Percentiles rank a stretch among this genome's conserved stretches.
Conservation (phyloP, 352 stramenopile species). For the Pythium dissimile region DNA sequence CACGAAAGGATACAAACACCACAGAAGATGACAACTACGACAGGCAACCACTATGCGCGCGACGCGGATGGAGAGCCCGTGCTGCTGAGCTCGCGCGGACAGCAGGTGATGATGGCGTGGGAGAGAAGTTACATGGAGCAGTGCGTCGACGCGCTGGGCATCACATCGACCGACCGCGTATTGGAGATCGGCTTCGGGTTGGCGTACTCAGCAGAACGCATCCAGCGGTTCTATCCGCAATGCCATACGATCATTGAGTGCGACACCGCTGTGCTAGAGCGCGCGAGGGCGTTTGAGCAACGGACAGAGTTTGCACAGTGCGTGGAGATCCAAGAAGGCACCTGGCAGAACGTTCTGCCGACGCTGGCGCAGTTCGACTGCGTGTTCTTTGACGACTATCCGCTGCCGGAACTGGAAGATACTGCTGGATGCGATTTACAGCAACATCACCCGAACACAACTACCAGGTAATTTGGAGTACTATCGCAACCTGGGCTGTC, state of each 20-base stretch:
- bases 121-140: constrained; percentile 77
- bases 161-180: constrained; percentile 44
- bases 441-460: neutral
- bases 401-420: constrained; percentile 51
- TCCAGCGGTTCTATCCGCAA: constrained; percentile 52
- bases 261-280: constrained; percentile 50
- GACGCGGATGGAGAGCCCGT: constrained; percentile 45
- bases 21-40: too few relatives aligned
- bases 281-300: constrained; percentile 43
- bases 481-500: too few relatives aligned
- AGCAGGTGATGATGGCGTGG: constrained; percentile 91
- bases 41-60: constrained; percentile 36
- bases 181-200: constrained; percentile 88
- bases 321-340: constrained; percentile 55
- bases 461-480: too few relatives aligned
- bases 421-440: neutral
- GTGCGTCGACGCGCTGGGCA: constrained; percentile 60
- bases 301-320: constrained; percentile 9
- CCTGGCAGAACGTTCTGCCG: constrained; percentile 63
- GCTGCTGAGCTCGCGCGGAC: constrained; percentile 61
- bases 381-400: constrained; percentile 84
- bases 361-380: constrained; percentile 64
- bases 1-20: constrained; percentile 15
- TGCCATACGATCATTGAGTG: constrained; percentile 82
- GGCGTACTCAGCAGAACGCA: constrained; percentile 71